Evolutionary conservation across 352 stramenopile species (phyloP).

Genomic region (Globisporangium perplexum): DNA sequence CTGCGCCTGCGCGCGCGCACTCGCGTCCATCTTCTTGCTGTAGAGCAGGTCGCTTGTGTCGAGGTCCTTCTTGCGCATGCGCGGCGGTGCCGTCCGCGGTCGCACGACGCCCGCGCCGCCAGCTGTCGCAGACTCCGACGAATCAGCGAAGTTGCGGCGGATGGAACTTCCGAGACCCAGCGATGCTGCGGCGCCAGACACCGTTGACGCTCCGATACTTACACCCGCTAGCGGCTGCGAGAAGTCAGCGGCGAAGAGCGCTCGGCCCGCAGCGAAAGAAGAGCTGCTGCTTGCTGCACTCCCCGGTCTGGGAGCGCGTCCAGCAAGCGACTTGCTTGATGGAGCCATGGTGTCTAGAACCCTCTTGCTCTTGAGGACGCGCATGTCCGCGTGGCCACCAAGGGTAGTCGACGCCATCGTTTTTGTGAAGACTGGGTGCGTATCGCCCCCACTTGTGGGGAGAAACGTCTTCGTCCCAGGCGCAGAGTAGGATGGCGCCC

Average conservation of each 20-base stretch:
- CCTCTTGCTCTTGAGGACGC: slow-evolving; percentile 3
- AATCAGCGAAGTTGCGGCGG: slow-evolving; percentile 6
- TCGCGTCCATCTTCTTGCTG: slow-evolving; percentile 32
- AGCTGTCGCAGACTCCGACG: not conserved
- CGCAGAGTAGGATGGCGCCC: slow-evolving; percentile 18
- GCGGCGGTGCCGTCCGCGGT: slow-evolving; percentile 37
- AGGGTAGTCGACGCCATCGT: slow-evolving; percentile 3
- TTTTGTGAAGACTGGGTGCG: slow-evolving; percentile 13
- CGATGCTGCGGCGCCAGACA: not conserved
- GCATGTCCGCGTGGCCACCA: not conserved
- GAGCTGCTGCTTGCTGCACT: slow-evolving; percentile 2
- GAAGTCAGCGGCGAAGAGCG: slow-evolving; percentile 14
- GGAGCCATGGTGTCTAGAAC: slow-evolving; percentile 5
- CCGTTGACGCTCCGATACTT: not conserved
- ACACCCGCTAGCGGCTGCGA: slow-evolving; percentile 3
- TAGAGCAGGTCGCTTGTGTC: slow-evolving; percentile 38
- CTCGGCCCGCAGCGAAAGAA: not conserved
- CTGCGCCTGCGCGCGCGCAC: slow-evolving; percentile 19
- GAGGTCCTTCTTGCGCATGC: slow-evolving; percentile 29
- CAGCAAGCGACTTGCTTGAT: slow-evolving; percentile 13
- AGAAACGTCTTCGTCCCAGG: slow-evolving; percentile 17
- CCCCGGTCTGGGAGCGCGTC: slow-evolving; percentile 4
- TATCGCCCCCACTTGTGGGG: slow-evolving; percentile 12
- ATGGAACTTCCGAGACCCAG: slow-evolving; percentile 7
- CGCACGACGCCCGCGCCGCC: slow-evolving; percentile 3